These are phyloP conservation scores for Aspergillus quadrilineatus DNA, from an alignment of 2,329 filamentous ascomycete genomes.

Conservation along the genomic window DNA sequence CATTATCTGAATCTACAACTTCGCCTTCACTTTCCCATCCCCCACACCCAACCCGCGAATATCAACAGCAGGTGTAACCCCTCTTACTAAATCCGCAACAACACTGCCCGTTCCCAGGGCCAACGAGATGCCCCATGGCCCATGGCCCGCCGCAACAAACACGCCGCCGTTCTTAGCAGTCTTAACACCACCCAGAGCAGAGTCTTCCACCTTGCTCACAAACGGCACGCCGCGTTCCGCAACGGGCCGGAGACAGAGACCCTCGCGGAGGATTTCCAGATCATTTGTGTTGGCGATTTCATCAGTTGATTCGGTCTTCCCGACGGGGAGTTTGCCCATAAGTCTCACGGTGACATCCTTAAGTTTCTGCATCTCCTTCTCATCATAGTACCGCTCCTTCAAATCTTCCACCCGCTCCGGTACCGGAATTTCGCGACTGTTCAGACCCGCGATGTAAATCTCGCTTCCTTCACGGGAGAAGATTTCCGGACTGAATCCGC, in stretches of 20 bases:
- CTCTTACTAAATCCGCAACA: conserved; percentile 68
- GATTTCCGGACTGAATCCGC: conserved; percentile 66
- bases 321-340: conserved; percentile 30
- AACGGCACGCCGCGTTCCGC: conserved; percentile 65
- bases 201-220: conserved; percentile 58
- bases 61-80: conserved; percentile 58
- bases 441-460: conserved; percentile 72
- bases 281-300: conserved; percentile 46
- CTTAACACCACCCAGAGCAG: conserved; percentile 57
- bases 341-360: conserved; percentile 34
- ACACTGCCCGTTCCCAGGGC: conserved; percentile 68
- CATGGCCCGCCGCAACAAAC: conserved; percentile 70
- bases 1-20: background rate
- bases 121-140: conserved; percentile 70
- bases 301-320: conserved; percentile 14
- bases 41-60: conserved; percentile 52
- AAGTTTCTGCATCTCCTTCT: conserved; percentile 38
- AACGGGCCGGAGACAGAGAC: conserved; percentile 72
- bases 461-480: conserved; percentile 67
- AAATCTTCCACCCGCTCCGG: conserved; percentile 52
- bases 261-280: conserved; percentile 62
- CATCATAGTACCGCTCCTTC: conserved; percentile 40
- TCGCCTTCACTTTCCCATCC: background rate
- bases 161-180: conserved; percentile 54
- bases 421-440: conserved; percentile 60